A percentile compares a stretch with the other conserved stretches of the same genome.
These are phyloP conservation scores for Beauveria pseudobassiana DNA, from an alignment of 2,329 filamentous ascomycete species.

Conservation along the genomic window DNA sequence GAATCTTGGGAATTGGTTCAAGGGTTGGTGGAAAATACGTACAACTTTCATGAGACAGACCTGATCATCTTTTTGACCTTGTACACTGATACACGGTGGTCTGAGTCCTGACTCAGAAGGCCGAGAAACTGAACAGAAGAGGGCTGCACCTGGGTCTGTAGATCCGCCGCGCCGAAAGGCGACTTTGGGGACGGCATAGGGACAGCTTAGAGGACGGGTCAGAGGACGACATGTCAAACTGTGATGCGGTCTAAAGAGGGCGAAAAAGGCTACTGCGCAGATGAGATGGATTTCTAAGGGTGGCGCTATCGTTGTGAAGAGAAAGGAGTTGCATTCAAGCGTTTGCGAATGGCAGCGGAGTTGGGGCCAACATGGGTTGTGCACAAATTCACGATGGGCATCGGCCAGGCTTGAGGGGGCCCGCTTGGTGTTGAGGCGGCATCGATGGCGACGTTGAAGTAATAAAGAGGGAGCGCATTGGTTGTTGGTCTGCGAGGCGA, in stretches of 20 bases:
- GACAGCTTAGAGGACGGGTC: too few species aligned
- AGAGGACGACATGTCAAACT: not conserved
- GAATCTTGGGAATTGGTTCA: not conserved
- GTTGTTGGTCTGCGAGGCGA: too few species aligned
- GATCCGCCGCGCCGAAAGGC: not conserved
- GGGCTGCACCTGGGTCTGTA: not conserved
- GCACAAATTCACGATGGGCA: too few species aligned
- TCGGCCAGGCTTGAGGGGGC: too few species aligned
- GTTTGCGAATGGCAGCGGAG: too few species aligned
- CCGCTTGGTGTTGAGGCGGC: too few species aligned
- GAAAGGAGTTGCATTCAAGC: too few species aligned
- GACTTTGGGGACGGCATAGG: too few species aligned
- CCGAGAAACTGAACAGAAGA: not conserved
- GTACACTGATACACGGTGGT: not conserved
- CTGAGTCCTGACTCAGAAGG: not conserved
- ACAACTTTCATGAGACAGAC: slow-evolving; percentile 1
- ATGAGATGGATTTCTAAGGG: not conserved
- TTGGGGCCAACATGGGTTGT: too few species aligned
- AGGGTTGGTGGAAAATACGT: not conserved
- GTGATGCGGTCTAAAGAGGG: not conserved
- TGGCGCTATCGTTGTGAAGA: too few species aligned
- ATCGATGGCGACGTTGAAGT: too few species aligned
- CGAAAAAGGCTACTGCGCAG: not conserved
- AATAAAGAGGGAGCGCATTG: too few species aligned
- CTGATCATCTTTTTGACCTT: not conserved